phyloP scores from a whole-genome alignment of 805 yeast species.

The Candida easanensis region DNA sequence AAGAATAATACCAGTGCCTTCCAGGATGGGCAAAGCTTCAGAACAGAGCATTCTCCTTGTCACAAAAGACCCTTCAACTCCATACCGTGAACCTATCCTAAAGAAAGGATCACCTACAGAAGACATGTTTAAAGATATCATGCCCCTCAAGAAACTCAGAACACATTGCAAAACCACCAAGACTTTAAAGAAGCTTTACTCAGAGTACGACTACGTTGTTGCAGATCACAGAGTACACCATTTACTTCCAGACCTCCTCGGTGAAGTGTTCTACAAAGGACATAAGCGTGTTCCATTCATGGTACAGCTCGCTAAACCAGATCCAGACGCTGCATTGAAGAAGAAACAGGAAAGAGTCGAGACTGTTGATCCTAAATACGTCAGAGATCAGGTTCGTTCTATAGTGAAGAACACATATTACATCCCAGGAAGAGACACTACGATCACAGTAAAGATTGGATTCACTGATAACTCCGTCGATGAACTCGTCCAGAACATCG shows the following conservation, averaged over 20 bases:
- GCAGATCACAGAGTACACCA: conserved; percentile 69
- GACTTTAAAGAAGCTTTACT: conserved; percentile 45
- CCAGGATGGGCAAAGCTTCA: conserved; percentile 47
- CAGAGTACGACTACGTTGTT: conserved; percentile 64
- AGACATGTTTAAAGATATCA: conserved; percentile 18
- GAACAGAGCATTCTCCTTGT: conserved; percentile 55
- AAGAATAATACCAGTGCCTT: conserved; percentile 52
- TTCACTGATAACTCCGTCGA: conserved; percentile 41
- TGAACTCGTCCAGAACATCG: conserved; percentile 49
- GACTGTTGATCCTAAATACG: conserved; percentile 62
- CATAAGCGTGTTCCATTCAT: conserved; percentile 67
- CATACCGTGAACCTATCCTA: conserved; percentile 48
- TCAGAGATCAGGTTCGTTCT: conserved; percentile 60
- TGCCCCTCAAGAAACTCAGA: conserved; percentile 44
- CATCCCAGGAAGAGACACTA: conserved; percentile 60
- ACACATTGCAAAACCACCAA: conserved; percentile 44
- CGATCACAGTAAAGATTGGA: conserved; percentile 61
- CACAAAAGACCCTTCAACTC: conserved; percentile 70
- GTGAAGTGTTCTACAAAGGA: conserved; percentile 58
- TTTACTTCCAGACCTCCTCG: conserved; percentile 55
- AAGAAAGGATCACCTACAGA: conserved; percentile 23
- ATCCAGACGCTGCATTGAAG: conserved; percentile 19
- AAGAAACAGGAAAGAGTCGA: conserved; percentile 47
- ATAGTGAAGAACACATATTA: conserved; percentile 62
- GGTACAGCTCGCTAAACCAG: conserved; percentile 49